phyloP scores from a whole-genome alignment of 352 stramenopile species.

The Pythium coloratum region DNA sequence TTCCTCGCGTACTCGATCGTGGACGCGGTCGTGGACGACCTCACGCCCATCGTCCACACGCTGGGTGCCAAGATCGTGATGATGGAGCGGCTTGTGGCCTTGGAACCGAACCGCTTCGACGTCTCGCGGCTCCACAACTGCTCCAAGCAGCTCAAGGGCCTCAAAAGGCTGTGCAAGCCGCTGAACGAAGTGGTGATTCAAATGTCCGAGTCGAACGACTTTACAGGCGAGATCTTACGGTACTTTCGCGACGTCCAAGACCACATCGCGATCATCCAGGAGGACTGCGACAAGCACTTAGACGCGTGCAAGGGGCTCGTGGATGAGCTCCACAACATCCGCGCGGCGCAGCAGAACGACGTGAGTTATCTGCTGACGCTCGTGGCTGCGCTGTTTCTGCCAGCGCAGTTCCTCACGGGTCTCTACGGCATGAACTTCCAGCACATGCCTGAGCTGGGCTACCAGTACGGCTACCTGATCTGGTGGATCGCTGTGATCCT shows the following conservation, averaged over 20 bases:
- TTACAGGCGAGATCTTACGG: slow-evolving; percentile 63
- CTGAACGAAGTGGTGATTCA: slow-evolving; percentile 72
- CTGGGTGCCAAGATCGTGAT: slow-evolving; percentile 74
- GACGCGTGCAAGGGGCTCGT: slow-evolving; percentile 62
- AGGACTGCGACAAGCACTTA: slow-evolving; percentile 80
- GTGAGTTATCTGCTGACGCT: slow-evolving; percentile 83
- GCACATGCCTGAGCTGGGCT: slow-evolving; percentile 83
- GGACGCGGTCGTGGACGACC: slow-evolving; percentile 79
- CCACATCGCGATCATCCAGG: slow-evolving; percentile 76
- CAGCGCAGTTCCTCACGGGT: slow-evolving; percentile 85
- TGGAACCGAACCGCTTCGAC: slow-evolving; percentile 65
- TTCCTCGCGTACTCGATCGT: slow-evolving; percentile 84
- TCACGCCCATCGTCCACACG: slow-evolving; percentile 74
- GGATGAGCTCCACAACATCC: slow-evolving; percentile 71
- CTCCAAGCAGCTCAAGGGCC: slow-evolving; percentile 72
- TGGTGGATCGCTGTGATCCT: slow-evolving; percentile 72
- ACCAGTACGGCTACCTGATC: slow-evolving; percentile 72
- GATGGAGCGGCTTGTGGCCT: slow-evolving; percentile 57
- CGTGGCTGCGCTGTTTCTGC: slow-evolving; percentile 79
- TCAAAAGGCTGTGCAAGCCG: slow-evolving; percentile 74
- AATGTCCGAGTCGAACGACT: slow-evolving; percentile 69
- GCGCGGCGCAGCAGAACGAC: slow-evolving; percentile 62
- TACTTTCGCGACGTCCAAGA: slow-evolving; percentile 89
- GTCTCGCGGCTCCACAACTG: slow-evolving; percentile 51
- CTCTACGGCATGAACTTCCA: slow-evolving; percentile 91